Conservation (phyloP, 345 rosid genomes). For the Boechera stricta region DNA sequence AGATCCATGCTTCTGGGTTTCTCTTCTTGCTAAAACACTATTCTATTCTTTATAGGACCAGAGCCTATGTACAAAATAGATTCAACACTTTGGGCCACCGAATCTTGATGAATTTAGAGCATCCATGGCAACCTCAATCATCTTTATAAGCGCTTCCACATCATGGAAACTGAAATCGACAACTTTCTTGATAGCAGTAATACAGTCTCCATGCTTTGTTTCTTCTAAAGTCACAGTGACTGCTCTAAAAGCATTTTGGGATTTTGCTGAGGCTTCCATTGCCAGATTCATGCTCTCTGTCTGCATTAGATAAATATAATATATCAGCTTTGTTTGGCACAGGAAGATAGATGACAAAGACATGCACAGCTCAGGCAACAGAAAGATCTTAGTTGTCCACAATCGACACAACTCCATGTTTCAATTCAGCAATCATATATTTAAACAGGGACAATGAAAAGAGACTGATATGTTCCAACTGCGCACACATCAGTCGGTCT, state of each 20-base stretch:
- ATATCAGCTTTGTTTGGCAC: slow-evolving; percentile 35
- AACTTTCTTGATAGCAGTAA: slow-evolving; percentile 59
- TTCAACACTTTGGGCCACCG: slow-evolving; percentile 53
- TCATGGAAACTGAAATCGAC: slow-evolving; percentile 82
- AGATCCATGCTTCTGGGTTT: slow-evolving; percentile 32
- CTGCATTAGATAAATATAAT: slow-evolving; percentile 55
- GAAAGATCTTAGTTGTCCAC: slow-evolving; percentile 9
- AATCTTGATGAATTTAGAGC: slow-evolving; percentile 50
- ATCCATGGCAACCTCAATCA: slow-evolving; percentile 65
- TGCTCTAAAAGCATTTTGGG: slow-evolving; percentile 57
- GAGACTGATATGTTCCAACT: slow-evolving; percentile 20
- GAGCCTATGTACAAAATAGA: slow-evolving; percentile 48
- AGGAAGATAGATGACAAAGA: slow-evolving; percentile 12
- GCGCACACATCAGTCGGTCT: not conserved
- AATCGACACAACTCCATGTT: slow-evolving; percentile 10
- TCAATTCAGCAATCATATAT: slow-evolving; percentile 25
- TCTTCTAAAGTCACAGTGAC: slow-evolving; percentile 51
- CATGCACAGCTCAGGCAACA: slow-evolving; percentile 15
- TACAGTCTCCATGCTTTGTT: slow-evolving; percentile 49
- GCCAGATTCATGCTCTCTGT: slow-evolving; percentile 64
- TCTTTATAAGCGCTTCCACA: slow-evolving; percentile 59
- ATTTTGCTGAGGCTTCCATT: slow-evolving; percentile 80
- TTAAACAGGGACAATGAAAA: slow-evolving; percentile 12
- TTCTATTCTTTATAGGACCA: slow-evolving; percentile 42
- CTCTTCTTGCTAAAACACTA: slow-evolving; percentile 27